Evolutionary conservation across 805 yeast species (phyloP).

Genomic region (Candida endomychidarum): DNA sequence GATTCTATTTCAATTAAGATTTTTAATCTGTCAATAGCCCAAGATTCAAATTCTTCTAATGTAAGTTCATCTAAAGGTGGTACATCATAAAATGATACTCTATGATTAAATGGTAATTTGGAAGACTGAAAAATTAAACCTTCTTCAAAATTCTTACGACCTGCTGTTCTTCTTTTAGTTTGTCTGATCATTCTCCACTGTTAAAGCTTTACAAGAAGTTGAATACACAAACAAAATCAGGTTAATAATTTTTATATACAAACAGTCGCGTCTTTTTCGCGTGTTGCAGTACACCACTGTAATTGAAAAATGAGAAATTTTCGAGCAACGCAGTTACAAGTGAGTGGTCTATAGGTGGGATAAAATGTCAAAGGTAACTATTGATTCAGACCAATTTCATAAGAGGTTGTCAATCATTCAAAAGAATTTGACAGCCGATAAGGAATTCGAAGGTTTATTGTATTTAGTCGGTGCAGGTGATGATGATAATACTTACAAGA

Average conservation of each 20-base stretch:
- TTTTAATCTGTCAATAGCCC: conserved; percentile 92
- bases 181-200: conserved; percentile 63
- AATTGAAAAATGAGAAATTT: conserved; percentile 4
- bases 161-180: conserved; percentile 70
- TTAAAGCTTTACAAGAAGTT: too few species aligned
- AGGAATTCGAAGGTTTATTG: conserved; percentile 33
- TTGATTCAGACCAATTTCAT: conserved; percentile 54
- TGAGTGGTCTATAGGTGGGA: background rate
- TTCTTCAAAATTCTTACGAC: conserved; percentile 63
- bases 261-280: conserved; percentile 6
- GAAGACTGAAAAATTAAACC: conserved; percentile 26
- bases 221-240: background rate
- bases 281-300: background rate
- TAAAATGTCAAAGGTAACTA: conserved; percentile 57
- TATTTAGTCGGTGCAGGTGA: conserved; percentile 82
- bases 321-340: conserved; percentile 3
- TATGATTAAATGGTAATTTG: conserved; percentile 43
- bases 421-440: conserved; percentile 26
- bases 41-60: conserved; percentile 85
- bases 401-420: conserved; percentile 48
- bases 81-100: conserved; percentile 69
- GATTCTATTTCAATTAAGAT: conserved; percentile 84
- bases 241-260: background rate
- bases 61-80: conserved; percentile 89
- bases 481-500: conserved; percentile 86